These are phyloP conservation scores for Diphasiastrum complanatum DNA, from an alignment of 83 land plant species.

Conservation along the genomic window DNA sequence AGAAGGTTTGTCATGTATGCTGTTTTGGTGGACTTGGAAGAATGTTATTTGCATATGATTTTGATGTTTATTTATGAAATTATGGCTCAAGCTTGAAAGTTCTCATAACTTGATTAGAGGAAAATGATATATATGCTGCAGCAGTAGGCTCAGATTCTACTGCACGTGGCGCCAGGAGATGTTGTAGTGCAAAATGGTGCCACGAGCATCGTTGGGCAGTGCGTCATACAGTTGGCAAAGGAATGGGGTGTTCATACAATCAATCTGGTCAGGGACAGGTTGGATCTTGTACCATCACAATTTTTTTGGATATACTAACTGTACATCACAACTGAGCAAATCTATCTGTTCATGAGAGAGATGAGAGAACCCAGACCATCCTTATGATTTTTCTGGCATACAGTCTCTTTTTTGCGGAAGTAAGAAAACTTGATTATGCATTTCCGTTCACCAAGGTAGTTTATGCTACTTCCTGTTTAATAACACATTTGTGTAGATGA, in stretches of 20 bases:
- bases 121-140: constrained; percentile 3
- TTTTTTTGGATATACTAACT: not conserved
- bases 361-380: no score
- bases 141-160: constrained; percentile 6
- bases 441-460: no score
- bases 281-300: not conserved
- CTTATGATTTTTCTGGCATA: no score
- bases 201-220: constrained; percentile 97
- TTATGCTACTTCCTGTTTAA: no score
- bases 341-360: not conserved
- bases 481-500: no score
- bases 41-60: no score
- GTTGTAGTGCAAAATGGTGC: constrained; percentile 97
- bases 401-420: no score
- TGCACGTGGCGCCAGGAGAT: constrained; percentile 50
- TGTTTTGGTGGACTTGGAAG: no score
- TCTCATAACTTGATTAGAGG: constrained; percentile 4
- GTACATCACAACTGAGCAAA: not conserved
- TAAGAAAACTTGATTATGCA: no score
- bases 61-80: no score
- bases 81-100: no score
- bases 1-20: constrained; percentile 39
- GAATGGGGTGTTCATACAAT: constrained; percentile 52
- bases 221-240: constrained; percentile 78
- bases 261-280: constrained; percentile 93